Base-by-base conservation (phyloP, 345 rosid species). In the Barbarea vulgaris region DNA sequence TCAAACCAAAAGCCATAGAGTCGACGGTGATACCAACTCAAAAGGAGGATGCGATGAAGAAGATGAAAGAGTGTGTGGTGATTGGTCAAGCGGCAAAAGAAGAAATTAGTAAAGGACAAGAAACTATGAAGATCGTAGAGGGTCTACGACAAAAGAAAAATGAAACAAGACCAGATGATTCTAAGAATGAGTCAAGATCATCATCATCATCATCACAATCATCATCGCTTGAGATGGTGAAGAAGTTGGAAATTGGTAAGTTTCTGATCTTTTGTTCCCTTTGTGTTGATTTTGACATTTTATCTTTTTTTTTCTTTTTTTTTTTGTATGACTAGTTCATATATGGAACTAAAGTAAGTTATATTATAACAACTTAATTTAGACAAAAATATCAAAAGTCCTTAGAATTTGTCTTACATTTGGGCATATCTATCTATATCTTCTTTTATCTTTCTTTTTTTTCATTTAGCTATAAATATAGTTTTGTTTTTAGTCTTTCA, bases 1-100 rank as follows among this genome's bases (percentile, higher is more conserved):
- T 76, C 79, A 62, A 76, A 61, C 24, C 70, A 60, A 69, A 75
- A 59, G 33, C 41, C 53, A 9, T 14, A 34, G 72, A 56, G 48
- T 42, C 78, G 3, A 62, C 61, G 57, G 33, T 60, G 21, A 21
- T 60, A 42, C 22, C 75, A 60, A 21, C 64, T 60, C 69, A 62
- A 61, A 28, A 31, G 62, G 75, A 69, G 28, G 65, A 42, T 76
- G 71, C 42, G 42, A 51, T 30, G 25, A 76, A 69, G 51, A 69
- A 41, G 42, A 61, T 61, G 58, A 69, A 62, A 62, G 65, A 41
- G 19, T 39, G 37, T 37, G 48, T 59, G 36, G 28, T 39, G 34
- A 24, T 42, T 50, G 63, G 69, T 48, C 79, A 59, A 28, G 46
- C 50, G 27, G 17, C 27, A 21, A 41, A 41, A 15, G 41, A 61